Percentiles rank a stretch among this genome's conserved stretches.
Conservation (phyloP, 306 rosid species). For the Ormosia semicastrata region DNA sequence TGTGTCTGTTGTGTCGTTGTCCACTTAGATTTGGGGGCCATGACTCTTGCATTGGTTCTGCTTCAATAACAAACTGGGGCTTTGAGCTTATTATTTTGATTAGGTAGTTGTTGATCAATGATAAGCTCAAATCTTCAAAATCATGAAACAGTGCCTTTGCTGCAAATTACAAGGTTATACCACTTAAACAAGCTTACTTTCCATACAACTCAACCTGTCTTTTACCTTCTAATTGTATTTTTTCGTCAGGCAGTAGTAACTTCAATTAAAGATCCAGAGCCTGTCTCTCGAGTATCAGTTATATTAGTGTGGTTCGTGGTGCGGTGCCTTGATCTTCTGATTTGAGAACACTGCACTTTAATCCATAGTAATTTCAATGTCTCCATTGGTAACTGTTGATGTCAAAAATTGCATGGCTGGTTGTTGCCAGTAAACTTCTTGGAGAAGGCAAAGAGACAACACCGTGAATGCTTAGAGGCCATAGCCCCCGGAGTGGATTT, state of each 20-base stretch:
- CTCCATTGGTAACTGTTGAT: no score
- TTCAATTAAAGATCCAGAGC: background rate
- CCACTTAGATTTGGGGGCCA: constrained; percentile 32
- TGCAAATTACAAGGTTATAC: background rate
- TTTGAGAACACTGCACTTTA: no score
- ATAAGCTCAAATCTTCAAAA: constrained; percentile 3
- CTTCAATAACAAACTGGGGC: constrained; percentile 13
- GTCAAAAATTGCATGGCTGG: no score
- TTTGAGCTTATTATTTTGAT: constrained; percentile 8
- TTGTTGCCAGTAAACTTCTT: no score
- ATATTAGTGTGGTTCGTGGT: background rate
- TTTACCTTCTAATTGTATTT: background rate
- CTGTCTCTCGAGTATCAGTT: background rate
- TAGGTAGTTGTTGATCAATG: background rate
- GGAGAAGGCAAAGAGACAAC: no score
- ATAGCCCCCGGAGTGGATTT: no score
- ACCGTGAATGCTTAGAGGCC: no score
- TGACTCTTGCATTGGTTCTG: constrained; percentile 9
- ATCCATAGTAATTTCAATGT: no score
- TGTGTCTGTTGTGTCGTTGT: constrained; percentile 33
- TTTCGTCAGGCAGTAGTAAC: background rate
- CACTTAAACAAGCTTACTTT: background rate
- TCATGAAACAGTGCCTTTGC: background rate
- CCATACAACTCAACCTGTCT: background rate
- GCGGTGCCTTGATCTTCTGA: no score